phyloP scores from a whole-genome alignment of 768 basidiomycete genomes.

The Podaxis sp. region DNA sequence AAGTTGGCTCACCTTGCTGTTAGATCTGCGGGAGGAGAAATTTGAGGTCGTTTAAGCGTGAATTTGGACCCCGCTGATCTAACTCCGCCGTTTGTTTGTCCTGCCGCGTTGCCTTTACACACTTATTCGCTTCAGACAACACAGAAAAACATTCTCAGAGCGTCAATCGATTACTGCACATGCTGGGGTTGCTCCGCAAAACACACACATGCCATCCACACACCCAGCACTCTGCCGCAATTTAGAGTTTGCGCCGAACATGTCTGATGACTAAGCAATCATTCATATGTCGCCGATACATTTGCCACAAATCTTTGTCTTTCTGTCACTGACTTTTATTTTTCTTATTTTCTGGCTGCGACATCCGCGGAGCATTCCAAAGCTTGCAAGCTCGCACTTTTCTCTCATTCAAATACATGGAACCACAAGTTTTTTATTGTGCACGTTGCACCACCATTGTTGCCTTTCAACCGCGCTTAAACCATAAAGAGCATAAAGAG shows the following conservation, averaged over 20 bases:
- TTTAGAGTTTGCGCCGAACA: constrained; percentile 16
- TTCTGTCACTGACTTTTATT: not conserved
- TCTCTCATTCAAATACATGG: not conserved
- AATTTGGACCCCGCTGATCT: constrained; percentile 42
- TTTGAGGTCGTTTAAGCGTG: constrained; percentile 31
- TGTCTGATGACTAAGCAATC: constrained; percentile 17
- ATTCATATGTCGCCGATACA: constrained; percentile 19
- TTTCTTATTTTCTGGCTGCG: constrained; percentile 2
- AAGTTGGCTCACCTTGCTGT: constrained; percentile 73
- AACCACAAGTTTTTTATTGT: not conserved
- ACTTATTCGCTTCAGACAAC: constrained; percentile 9
- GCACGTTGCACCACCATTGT: not conserved
- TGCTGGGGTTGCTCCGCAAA: not conserved
- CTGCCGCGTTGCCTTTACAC: constrained; percentile 10
- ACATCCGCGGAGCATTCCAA: not conserved
- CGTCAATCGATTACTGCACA: not conserved
- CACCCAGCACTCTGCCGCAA: constrained; percentile 8
- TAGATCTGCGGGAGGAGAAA: constrained; percentile 61
- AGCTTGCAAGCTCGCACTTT: not conserved
- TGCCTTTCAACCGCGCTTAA: not conserved
- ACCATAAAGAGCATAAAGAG: not conserved
- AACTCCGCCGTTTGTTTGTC: constrained; percentile 31
- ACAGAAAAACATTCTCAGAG: not conserved
- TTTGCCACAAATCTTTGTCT: not conserved
- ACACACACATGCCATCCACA: not conserved